Percentiles rank a stretch among this genome's conserved stretches.
These are phyloP conservation scores for Russula brevipes DNA, from an alignment of 768 basidiomycete genomes.

Conservation along the genomic window DNA sequence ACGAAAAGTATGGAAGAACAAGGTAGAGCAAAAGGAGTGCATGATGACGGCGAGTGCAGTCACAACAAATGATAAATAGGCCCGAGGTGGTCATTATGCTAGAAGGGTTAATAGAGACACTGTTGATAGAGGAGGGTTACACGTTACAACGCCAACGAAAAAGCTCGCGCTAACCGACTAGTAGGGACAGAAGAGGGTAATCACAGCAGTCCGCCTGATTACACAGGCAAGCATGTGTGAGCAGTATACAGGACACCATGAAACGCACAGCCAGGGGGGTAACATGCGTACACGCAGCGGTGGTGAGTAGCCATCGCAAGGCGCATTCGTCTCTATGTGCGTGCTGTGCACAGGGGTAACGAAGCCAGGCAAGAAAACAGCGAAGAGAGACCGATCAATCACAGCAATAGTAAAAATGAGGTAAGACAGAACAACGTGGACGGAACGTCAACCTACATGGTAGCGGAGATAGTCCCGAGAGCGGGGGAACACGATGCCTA, in stretches of 20 bases:
- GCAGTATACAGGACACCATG: conserved; percentile 4
- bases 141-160: conserved; percentile 15
- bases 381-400: background rate
- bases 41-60: background rate
- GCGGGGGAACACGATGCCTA: conserved; percentile 16
- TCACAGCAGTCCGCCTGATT: conserved; percentile 5
- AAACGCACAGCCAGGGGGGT: background rate
- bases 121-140: conserved; percentile 7
- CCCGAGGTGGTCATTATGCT: background rate
- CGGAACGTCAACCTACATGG: background rate
- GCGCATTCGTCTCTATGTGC: conserved; percentile 9
- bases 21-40: conserved; percentile 3
- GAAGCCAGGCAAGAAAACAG: conserved; percentile 7
- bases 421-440: background rate
- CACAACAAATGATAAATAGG: conserved; percentile 15
- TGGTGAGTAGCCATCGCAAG: background rate
- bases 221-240: conserved; percentile 6
- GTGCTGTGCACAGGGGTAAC: conserved; percentile 5
- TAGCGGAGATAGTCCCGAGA: background rate
- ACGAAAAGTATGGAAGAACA: conserved; percentile 1
- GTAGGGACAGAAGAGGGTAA: conserved; percentile 12
- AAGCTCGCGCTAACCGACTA: conserved; percentile 18
- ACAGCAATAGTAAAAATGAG: conserved; percentile 12
- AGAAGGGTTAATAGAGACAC: background rate
- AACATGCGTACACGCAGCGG: background rate